Percentiles rank a stretch among this genome's conserved stretches.
phyloP scores from a whole-genome alignment of 2,329 filamentous ascomycete genomes.

The Ceratocystis ficicola region DNA sequence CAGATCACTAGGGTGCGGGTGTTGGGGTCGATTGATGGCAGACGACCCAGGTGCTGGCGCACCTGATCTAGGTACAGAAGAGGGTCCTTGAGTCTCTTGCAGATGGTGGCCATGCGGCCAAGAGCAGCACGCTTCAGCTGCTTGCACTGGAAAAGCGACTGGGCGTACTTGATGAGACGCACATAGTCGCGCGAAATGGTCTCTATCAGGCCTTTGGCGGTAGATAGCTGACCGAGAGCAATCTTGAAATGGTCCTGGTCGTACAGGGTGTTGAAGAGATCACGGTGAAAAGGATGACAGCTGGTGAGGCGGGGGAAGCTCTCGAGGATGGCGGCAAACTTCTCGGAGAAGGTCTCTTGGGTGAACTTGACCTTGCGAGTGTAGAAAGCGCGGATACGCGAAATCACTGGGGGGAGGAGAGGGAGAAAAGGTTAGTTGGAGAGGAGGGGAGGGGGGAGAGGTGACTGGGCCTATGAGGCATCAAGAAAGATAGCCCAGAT shows the following conservation, averaged over 20 bases:
- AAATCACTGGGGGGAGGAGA: conserved; percentile 17
- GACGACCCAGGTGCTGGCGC: conserved; percentile 89
- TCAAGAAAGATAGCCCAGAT: too few species aligned
- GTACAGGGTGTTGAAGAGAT: conserved; percentile 87
- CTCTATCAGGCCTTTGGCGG: conserved; percentile 92
- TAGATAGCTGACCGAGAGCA: conserved; percentile 87
- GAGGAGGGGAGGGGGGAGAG: neutral
- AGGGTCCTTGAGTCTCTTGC: conserved; percentile 87
- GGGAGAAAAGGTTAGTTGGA: neutral
- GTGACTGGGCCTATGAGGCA: neutral
- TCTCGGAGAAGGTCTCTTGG: conserved; percentile 90
- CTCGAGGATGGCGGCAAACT: conserved; percentile 79
- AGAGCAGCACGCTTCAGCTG: conserved; percentile 93
- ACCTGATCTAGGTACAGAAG: conserved; percentile 85
- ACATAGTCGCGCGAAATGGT: conserved; percentile 94
- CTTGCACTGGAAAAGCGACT: conserved; percentile 97
- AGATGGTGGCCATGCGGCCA: conserved; percentile 96
- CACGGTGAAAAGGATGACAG: conserved; percentile 83
- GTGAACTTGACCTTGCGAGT: conserved; percentile 98
- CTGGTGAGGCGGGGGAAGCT: conserved; percentile 87
- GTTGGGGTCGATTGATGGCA: conserved; percentile 96
- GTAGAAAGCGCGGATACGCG: conserved; percentile 55
- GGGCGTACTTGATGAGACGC: conserved; percentile 77
- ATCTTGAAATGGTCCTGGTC: conserved; percentile 97
- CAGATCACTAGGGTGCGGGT: conserved; percentile 92